Evolutionary conservation across 768 basidiomycete species (phyloP), one percentile per base, ranked within the genome.

Genomic region (Flagelloscypha sp.): DNA sequence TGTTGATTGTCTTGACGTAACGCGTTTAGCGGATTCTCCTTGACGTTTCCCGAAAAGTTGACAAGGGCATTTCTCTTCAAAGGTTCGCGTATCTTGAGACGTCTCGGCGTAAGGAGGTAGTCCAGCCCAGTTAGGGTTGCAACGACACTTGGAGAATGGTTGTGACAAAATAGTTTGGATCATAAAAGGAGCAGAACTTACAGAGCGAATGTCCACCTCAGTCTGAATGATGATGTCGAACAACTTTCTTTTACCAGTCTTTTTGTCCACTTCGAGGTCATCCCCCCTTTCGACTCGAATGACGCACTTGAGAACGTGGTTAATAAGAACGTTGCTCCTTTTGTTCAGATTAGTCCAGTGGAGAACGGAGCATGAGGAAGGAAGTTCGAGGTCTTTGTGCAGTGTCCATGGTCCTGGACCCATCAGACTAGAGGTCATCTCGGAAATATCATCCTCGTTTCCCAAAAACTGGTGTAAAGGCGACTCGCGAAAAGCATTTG

Each of bases 381-480:
- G 92, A 2, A 97, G 64, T 28, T 68, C 67, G 27, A 97, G 52
- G 20, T 74, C 64, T 35, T 74, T 70, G 38, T 78, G 74, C 41
- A 98, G 72, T n/a, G 70, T 66, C 93, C 93, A 98, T 10, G 94
- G 93, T 0, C 94, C 93, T 2, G 76, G 74, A 20, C 82, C 83
- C 77, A 79, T 79, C 41, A 74, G 58, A 29, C 51, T 65, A 13
- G 80, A 74, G 18, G 70, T 74, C 33, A 71, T 53, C 35, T 81
- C 76, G 0, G 72, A 72, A 19, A 70, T 48, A 45, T 77, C 70
- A 29, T 68, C 64, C 16, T 68, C 68, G 3, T 68, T 62, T 4
- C 57, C 53, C 13, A 74, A 50, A 15, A 84, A 50, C 6, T 58
- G 56, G 25, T 69, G 58, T 1, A 94, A 58, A 0, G 93, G 86